Conservation (phyloP, 352 stramenopile genomes). For the Aphanomyces cochlioides region DNA sequence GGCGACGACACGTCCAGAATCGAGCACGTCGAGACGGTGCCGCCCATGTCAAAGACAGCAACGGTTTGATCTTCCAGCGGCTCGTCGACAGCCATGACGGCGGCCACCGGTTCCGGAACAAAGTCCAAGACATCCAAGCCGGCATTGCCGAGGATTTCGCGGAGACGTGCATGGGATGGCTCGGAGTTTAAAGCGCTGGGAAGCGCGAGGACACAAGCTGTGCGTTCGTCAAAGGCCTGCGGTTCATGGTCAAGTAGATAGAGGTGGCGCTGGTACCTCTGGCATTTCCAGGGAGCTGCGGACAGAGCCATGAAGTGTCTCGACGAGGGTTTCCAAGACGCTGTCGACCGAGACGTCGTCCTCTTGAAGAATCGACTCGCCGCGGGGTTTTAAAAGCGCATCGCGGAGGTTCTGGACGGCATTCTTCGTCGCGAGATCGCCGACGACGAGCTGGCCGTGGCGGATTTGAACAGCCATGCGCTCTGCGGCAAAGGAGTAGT, state of each 20-base stretch:
- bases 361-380: neutral
- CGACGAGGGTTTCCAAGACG: neutral
- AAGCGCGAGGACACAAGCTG: constrained; percentile 16
- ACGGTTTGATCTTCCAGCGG: constrained; percentile 35
- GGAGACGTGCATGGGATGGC: constrained; percentile 5
- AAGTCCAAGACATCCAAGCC: constrained; percentile 57
- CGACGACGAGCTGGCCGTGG: constrained; percentile 22
- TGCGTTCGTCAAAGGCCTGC: constrained; percentile 2
- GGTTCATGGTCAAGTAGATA: neutral
- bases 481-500: neutral
- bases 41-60: constrained; percentile 69
- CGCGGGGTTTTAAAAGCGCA: neutral
- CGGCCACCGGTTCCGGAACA: constrained; percentile 60
- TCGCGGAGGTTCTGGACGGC: constrained; percentile 12
- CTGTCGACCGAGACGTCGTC: constrained; percentile 12
- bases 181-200: neutral
- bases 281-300: constrained; percentile 23
- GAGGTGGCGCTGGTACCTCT: neutral
- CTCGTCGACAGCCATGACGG: constrained; percentile 47
- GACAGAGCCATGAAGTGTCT: constrained; percentile 11
- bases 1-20: constrained; percentile 37
- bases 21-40: constrained; percentile 51
- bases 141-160: constrained; percentile 29
- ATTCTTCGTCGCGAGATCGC: constrained; percentile 24
- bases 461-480: constrained; percentile 23